Evolutionary conservation across 805 yeast species (phyloP), one percentile per base, ranked within the genome.

Genomic region (Barnettozyma siamensis): DNA sequence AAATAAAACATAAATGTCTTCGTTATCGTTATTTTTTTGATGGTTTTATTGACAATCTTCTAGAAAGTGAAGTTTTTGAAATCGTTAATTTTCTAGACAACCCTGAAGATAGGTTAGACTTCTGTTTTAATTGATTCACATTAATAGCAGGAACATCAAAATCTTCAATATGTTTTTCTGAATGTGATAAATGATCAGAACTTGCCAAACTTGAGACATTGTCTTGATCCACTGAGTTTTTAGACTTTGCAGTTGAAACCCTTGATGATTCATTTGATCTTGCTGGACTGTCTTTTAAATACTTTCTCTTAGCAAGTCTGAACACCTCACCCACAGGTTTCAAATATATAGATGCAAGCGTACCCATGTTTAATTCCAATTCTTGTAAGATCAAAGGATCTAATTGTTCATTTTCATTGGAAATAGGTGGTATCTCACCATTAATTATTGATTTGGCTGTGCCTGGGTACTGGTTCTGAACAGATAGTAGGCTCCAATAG

Each of bases 281-380:
- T 1, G 76, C 79, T 0, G 77, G 73, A 32, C 84, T 78, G 7
- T 57, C 49, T 0, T 75, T 67, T 30, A 86, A 60, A 17, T 50
- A 48, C 46, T 69, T 80, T 2, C 72, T 62, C 46, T 74, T 80
- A 2, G 84, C 70, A 27, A 74, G 59, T 32, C 95, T 67, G 67
- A 88, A 88, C 2, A 88, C 88, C 51, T 76, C 84, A n/a, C 74
- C 73, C 8, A 86, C 82, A 0, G 96, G 95, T 50, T 88, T 84
- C 52, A 89, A 65, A 55, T 88, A 91, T 12, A 89, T 77, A 0
- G 95, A 81, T 0, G 94, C 89, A 40, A 91, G 64, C 0, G 88
- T 69, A 1, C 96, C 96, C 27, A 89, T 79, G 49, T 79, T 80
- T 47, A 88, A 66, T 52, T 86, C 94, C 40, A 89, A 65, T 55